Base-by-base conservation (phyloP, 2,329 filamentous ascomycete genomes). In the Colletotrichum navitas region DNA sequence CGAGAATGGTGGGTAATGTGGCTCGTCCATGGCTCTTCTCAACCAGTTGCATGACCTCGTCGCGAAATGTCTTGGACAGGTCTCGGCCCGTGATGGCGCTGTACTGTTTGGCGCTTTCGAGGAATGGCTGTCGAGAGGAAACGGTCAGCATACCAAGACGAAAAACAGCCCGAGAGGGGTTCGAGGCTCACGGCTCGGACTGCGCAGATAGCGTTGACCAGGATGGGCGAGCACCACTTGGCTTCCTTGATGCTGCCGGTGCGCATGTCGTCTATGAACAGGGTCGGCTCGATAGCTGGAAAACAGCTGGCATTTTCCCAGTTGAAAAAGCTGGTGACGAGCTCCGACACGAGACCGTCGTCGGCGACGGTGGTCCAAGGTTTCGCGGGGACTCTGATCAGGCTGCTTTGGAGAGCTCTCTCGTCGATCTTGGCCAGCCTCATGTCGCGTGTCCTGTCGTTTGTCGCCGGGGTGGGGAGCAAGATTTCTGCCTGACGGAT, bases 171-270 rank as follows among this genome's bases (percentile, higher is more conserved):
- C 11, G 24, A 8, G 41, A 14, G 36, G 24, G 36, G 14, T 49
- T 47, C 11, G 10, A 36, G n/a, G 67, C 76, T 73, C 63, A 80
- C 79, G 63, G 74, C 77, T 73, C 77, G 76, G n/a, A 75, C 60
- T 26, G 78, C 77, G 58, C 79, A 80, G 14, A 80, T 76, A 34
- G 77, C 75, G 62, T 80, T 80, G 54, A 80, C 78, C 5, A 80
- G 76, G 66, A 80, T 77, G 4, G 78, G 76, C 3, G 78, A 77
- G 66, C 78, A 80, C 62, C 75, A 80, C 62, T 73, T 76, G 34
- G 77, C 74, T 4, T 51, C 49, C 18, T 72, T 66, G 7, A 68
- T 52, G 43, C 74, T 73, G 6, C 62, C 70, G 0, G 41, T 41
- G 0, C 75, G 51, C 79, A 80, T 80, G 29, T 79, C 77, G 1